A percentile compares a stretch with the other conserved stretches of the same genome.
These are phyloP conservation scores for Xerocomus amazonicus DNA, from an alignment of 1,284 basidiomycete genomes.

Conservation along the genomic window DNA sequence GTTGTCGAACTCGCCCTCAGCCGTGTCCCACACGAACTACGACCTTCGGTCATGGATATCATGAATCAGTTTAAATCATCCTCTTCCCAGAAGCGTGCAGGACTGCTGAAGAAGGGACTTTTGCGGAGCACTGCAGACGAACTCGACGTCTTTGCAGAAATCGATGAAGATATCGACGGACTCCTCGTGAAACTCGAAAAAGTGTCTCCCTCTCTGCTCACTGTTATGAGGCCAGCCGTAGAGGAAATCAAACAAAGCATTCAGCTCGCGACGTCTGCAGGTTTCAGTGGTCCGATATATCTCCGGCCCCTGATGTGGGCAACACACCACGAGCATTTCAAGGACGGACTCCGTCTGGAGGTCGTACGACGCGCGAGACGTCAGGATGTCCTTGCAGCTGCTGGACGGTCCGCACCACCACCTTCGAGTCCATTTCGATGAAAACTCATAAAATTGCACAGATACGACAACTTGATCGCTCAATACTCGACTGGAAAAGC, in stretches of 20 bases:
- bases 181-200: slow-evolving; percentile 58
- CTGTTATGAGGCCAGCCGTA: slow-evolving; percentile 46
- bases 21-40: slow-evolving; percentile 54
- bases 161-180: slow-evolving; percentile 59
- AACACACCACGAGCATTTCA: slow-evolving; percentile 60
- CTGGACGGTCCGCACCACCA: slow-evolving; percentile 58
- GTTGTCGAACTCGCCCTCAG: slow-evolving; percentile 63
- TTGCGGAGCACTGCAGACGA: slow-evolving; percentile 62
- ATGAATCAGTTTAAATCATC: slow-evolving; percentile 62
- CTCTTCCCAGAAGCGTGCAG: slow-evolving; percentile 62
- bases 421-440: neutral
- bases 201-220: slow-evolving; percentile 50
- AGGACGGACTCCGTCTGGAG: slow-evolving; percentile 73
- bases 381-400: slow-evolving; percentile 72
- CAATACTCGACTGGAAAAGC: slow-evolving; percentile 57
- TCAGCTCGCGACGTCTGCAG: slow-evolving; percentile 58
- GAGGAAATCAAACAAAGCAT: slow-evolving; percentile 65
- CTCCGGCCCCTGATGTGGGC: slow-evolving; percentile 75
- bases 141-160: slow-evolving; percentile 62
- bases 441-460: slow-evolving; percentile 26
- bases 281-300: slow-evolving; percentile 57
- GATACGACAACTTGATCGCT: slow-evolving; percentile 73
- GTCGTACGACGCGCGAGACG: slow-evolving; percentile 66
- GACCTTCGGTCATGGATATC: slow-evolving; percentile 54
- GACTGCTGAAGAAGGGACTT: slow-evolving; percentile 63